phyloP scores from a whole-genome alignment of 2,329 filamentous ascomycete species.

The Plectosphaerella sp. region DNA sequence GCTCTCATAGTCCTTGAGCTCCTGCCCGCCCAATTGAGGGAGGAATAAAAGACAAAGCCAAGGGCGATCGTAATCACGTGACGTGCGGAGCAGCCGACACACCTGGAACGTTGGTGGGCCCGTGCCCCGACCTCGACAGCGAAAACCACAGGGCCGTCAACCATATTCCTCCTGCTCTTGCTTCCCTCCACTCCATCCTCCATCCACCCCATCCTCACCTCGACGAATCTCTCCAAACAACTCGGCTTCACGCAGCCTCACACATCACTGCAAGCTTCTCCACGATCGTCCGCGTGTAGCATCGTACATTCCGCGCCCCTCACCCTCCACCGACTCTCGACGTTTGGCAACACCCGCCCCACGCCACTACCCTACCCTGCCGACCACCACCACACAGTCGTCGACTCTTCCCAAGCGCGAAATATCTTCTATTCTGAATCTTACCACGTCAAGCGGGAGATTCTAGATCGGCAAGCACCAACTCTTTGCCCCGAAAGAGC shows the following conservation, averaged over 20 bases:
- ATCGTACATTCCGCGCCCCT: constrained; percentile 1
- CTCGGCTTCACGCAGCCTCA: constrained; percentile 29
- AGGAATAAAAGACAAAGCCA: too few relatives aligned
- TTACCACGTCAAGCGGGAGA: too few relatives aligned
- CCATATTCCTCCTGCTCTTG: neutral
- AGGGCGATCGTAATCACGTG: neutral
- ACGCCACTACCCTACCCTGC: neutral
- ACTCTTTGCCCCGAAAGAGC: too few relatives aligned
- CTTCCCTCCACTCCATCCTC: neutral
- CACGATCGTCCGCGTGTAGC: constrained; percentile 4
- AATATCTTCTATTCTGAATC: too few relatives aligned
- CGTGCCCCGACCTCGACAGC: neutral
- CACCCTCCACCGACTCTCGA: neutral
- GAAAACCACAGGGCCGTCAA: constrained; percentile 5
- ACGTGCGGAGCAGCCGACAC: neutral
- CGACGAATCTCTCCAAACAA: neutral
- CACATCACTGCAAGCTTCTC: constrained; percentile 18
- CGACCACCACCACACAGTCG: too few relatives aligned
- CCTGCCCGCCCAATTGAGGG: too few relatives aligned
- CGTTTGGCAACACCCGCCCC: constrained; percentile 1
- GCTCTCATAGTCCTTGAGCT: too few relatives aligned
- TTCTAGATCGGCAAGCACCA: too few relatives aligned
- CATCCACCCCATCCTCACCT: neutral
- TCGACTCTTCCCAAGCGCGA: too few relatives aligned
- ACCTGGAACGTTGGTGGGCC: neutral